Evolutionary conservation across 2,329 filamentous ascomycete genomes (phyloP), one percentile per base, ranked within the genome.

Genomic region (Trichothecium roseum): DNA sequence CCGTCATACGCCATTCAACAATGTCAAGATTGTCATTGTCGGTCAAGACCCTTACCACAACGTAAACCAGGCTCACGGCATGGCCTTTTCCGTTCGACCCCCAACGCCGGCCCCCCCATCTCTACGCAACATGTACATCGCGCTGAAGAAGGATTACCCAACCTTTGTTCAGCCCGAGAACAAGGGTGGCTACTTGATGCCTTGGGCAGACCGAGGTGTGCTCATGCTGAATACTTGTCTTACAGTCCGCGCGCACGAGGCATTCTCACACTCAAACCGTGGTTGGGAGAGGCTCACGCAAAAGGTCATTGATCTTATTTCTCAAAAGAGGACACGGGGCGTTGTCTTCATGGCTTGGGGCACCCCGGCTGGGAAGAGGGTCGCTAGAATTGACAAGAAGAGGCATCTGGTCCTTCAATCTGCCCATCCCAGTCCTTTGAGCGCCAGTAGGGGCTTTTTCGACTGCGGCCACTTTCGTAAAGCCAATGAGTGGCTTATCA

Each of bases 1-100:
- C 41, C 83, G 87, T 18, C 83, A 94, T 57, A 95, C 89, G 1
- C 88, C 91, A 7, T 79, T 98, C 48, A 66, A 81, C 63, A 81
- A 71, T 12, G 88, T 96, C 56, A 94, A 94, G 59, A 83, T 84
- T 38, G 88, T 98, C 20, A 87, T 98, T 52, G 61, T 96, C 37
- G 91, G 91, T 45, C 91, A 98, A 64, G 91, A 98, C 56, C 91
- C 91, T 3, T 98, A 98, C 59, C 91, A 98, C 66, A 94, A 94
- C 56, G 59, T 77, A 56, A 93, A 93, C 59, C 91, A 98, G 68
- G 91, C 91, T 34, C 91, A 96, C 58, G 91, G 91, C 30, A 78
- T 98, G 40, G 89, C 84, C 55, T 98, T 98, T 69, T 94, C 86
- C 32, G 88, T 96, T 37, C 84, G 84, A 8, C 81, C 89, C 3